Percentiles rank a stretch among this genome's conserved stretches.
Conservation (phyloP, 2,329 filamentous ascomycete species). For the Colletotrichum sp. region DNA sequence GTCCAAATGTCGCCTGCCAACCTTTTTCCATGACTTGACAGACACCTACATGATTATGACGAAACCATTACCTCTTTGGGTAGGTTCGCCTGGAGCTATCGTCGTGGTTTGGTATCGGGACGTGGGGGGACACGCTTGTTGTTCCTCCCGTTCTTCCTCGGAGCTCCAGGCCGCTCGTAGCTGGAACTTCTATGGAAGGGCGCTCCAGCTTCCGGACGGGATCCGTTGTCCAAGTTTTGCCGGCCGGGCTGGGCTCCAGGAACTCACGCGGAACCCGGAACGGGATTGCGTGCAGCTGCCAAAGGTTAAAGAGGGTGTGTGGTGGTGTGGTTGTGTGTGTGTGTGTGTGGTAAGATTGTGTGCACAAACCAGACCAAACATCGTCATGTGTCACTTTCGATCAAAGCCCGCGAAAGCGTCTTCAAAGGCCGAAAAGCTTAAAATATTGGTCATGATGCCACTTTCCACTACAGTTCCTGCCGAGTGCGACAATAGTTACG, state of each 20-base stretch:
- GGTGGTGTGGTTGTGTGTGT: neutral
- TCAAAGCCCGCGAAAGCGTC: conserved; percentile 18
- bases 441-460: neutral
- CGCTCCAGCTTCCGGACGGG: conserved; percentile 2
- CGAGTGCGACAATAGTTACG: neutral
- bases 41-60: neutral
- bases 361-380: conserved; percentile 3
- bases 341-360: neutral
- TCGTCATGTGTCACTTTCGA: conserved; percentile 17
- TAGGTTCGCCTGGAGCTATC: neutral
- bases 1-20: neutral
- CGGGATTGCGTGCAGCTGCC: conserved; percentile 21
- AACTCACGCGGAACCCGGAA: neutral
- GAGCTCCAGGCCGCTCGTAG: neutral
- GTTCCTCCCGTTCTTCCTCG: conserved; percentile 1
- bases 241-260: neutral
- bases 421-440: conserved; percentile 20
- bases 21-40: neutral
- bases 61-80: neutral
- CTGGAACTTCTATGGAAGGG: neutral
- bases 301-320: conserved; percentile 8
- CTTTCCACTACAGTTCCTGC: neutral
- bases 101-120: neutral
- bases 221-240: conserved; percentile 6
- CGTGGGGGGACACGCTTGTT: neutral